phyloP scores from a whole-genome alignment of 371 early-diverging fungal genomes.

The Ordospora colligata region DNA sequence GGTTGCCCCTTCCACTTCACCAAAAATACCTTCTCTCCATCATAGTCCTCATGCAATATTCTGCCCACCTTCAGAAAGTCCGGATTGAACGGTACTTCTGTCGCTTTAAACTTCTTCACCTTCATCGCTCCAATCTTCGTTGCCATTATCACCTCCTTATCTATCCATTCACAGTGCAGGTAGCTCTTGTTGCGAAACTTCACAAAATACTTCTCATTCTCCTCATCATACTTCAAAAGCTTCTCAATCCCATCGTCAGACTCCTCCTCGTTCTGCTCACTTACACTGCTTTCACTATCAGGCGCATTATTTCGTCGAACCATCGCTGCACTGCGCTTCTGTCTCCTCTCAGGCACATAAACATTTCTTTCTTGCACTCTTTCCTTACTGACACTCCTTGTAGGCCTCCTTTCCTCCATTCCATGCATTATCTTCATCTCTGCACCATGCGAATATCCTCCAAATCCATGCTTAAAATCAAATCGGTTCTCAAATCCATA shows the following conservation, averaged over 20 bases:
- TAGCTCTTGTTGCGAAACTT: conserved; percentile 62
- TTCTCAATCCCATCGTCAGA: conserved; percentile 59
- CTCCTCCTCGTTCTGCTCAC: not conserved
- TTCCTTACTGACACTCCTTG: not conserved
- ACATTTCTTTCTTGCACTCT: conserved; percentile 8
- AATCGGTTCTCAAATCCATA: conserved; percentile 6
- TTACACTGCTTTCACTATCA: not conserved
- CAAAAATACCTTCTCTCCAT: conserved; percentile 63
- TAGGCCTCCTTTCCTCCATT: not conserved
- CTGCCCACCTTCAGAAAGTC: conserved; percentile 56
- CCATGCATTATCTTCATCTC: not conserved
- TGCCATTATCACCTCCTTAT: conserved; percentile 64
- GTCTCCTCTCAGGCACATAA: conserved; percentile 27
- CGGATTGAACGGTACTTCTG: conserved; percentile 46
- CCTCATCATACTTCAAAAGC: conserved; percentile 50
- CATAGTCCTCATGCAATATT: conserved; percentile 55
- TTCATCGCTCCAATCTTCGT: conserved; percentile 68
- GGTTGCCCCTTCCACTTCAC: conserved; percentile 79
- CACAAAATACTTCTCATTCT: conserved; percentile 51
- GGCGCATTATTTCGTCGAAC: not conserved
- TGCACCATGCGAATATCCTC: not conserved
- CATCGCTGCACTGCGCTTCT: conserved; percentile 14
- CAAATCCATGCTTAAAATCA: not conserved
- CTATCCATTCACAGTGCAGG: conserved; percentile 73
- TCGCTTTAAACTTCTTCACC: conserved; percentile 62